phyloP scores from a whole-genome alignment of 352 stramenopile genomes.

The Lagenidium sp. region DNA sequence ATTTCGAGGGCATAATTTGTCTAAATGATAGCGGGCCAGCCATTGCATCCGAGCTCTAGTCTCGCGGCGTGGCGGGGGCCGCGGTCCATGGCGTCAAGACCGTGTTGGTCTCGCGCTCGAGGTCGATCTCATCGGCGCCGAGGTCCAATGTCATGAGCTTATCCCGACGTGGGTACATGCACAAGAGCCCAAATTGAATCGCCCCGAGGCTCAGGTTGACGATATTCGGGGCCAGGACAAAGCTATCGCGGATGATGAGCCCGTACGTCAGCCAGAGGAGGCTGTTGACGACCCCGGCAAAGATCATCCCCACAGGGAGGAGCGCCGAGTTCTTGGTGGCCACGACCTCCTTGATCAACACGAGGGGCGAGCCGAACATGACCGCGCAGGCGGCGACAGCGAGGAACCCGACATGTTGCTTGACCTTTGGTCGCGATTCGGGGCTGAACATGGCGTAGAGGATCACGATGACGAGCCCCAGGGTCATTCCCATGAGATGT shows the following conservation, averaged over 20 bases:
- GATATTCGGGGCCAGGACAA: constrained; percentile 53
- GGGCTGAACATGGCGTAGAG: constrained; percentile 24
- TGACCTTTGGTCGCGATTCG: constrained; percentile 13
- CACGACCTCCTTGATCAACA: constrained; percentile 33
- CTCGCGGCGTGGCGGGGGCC: too few species aligned
- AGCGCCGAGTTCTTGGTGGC: constrained; percentile 21
- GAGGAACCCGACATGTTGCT: constrained; percentile 38
- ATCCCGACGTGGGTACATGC: constrained; percentile 14
- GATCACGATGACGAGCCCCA: constrained; percentile 20
- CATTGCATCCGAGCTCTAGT: too few species aligned
- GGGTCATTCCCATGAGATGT: constrained; percentile 1
- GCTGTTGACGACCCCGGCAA: constrained; percentile 25
- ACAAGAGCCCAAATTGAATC: constrained; percentile 44
- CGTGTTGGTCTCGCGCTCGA: too few species aligned
- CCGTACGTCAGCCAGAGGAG: constrained; percentile 38
- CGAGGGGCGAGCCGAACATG: constrained; percentile 46
- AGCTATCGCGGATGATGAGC: constrained; percentile 31
- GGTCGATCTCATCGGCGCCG: too few species aligned
- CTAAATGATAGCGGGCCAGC: too few species aligned
- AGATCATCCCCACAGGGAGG: constrained; percentile 37
- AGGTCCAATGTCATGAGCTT: too few species aligned
- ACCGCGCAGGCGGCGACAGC: constrained; percentile 41
- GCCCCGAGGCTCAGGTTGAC: constrained; percentile 46
- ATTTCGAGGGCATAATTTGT: too few species aligned
- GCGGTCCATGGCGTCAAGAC: too few species aligned